Evolutionary conservation across 202 grass and related monocot species (phyloP).

Genomic region (Hordeum pubiflorum): DNA sequence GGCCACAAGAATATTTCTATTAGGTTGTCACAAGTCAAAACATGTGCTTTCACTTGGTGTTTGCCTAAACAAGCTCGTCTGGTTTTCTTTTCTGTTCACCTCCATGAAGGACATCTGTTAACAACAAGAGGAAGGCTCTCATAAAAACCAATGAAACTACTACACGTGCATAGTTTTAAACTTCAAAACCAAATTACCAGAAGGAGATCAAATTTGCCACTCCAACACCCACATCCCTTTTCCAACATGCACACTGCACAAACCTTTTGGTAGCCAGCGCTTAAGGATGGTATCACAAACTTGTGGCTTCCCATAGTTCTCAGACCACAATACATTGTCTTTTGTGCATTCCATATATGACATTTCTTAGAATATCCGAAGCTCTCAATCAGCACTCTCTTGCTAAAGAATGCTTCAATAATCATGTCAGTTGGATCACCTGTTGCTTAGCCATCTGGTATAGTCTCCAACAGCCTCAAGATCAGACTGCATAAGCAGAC

Average conservation of each 20-base stretch:
- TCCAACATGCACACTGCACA: background rate
- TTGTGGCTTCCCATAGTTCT: background rate
- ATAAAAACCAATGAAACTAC: background rate
- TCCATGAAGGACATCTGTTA: slow-evolving; percentile 5
- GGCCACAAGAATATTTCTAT: background rate
- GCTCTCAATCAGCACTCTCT: background rate
- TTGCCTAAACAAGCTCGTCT: background rate
- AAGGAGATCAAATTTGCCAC: background rate
- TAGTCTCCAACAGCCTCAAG: slow-evolving; percentile 28
- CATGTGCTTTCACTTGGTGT: background rate
- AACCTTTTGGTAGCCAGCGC: background rate
- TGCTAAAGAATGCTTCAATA: slow-evolving; percentile 18
- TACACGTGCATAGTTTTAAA: background rate
- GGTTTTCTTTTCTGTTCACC: slow-evolving; percentile 6
- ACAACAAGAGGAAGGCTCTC: slow-evolving; percentile 15
- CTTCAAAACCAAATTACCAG: background rate
- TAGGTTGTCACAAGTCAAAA: background rate
- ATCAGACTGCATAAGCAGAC: slow-evolving; percentile 26
- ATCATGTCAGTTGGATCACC: background rate
- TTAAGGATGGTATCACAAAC: background rate
- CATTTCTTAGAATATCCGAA: background rate
- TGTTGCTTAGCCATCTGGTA: slow-evolving; percentile 29
- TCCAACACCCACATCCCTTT: background rate
- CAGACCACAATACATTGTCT: background rate
- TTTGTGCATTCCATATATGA: background rate